These are phyloP conservation scores for Coemansia sp. DNA, from an alignment of 192 early-diverging fungal genomes.

Conservation along the genomic window DNA sequence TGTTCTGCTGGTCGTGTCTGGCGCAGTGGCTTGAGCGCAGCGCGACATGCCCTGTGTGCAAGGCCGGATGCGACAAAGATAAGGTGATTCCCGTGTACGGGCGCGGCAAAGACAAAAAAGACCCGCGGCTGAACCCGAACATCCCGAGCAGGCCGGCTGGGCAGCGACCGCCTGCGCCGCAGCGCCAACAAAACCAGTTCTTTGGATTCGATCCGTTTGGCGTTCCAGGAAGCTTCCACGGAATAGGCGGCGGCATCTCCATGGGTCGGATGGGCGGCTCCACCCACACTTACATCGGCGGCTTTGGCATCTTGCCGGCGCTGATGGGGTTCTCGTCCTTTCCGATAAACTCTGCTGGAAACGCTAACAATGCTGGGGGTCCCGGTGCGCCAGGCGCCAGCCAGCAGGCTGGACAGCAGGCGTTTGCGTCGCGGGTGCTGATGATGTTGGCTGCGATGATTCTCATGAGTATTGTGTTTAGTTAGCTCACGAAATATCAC, in stretches of 20 bases:
- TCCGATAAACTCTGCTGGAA: neutral
- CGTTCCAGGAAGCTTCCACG: constrained; percentile 58
- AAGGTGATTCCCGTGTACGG: constrained; percentile 85
- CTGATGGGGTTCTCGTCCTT: constrained; percentile 60
- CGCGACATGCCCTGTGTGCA: constrained; percentile 80
- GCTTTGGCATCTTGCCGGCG: constrained; percentile 70
- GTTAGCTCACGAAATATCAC: constrained; percentile 37
- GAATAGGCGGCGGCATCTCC: constrained; percentile 47
- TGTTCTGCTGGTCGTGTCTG: constrained; percentile 77
- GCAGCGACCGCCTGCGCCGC: constrained; percentile 69
- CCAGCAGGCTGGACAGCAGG: constrained; percentile 61
- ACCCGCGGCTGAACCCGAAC: constrained; percentile 57
- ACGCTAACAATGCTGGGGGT: constrained; percentile 18
- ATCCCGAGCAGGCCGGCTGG: constrained; percentile 76
- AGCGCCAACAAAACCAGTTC: constrained; percentile 58
- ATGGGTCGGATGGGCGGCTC: constrained; percentile 33
- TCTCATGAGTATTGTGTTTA: constrained; percentile 74
- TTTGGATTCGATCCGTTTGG: constrained; percentile 61
- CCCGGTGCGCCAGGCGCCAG: constrained; percentile 3
- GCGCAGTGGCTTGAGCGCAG: constrained; percentile 76
- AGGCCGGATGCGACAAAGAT: constrained; percentile 79
- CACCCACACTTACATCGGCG: constrained; percentile 63
- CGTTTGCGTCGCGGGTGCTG: constrained; percentile 78
- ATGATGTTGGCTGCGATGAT: constrained; percentile 78
- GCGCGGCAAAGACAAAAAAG: constrained; percentile 71